These are phyloP conservation scores for Arthrobotrys megalospora DNA, from an alignment of 2,329 filamentous ascomycete genomes.

Conservation along the genomic window DNA sequence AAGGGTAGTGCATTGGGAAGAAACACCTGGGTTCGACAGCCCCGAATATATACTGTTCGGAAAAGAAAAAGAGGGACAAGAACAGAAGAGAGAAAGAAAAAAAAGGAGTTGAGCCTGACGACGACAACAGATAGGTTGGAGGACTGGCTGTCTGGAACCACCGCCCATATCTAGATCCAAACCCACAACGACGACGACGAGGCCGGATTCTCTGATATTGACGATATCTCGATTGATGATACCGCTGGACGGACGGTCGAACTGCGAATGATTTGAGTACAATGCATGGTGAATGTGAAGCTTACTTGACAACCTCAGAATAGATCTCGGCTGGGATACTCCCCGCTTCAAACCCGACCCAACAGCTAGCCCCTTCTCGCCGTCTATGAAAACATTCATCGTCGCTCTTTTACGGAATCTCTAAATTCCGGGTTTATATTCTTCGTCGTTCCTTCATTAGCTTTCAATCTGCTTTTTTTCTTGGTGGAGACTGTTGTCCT, in stretches of 20 bases:
- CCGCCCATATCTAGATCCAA: neutral
- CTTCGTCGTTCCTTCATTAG: constrained; percentile 34
- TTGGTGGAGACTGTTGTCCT: constrained; percentile 49
- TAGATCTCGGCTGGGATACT: constrained; percentile 54
- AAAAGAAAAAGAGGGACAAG: neutral
- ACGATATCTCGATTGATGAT: neutral
- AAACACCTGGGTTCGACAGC: neutral
- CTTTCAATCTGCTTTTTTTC: constrained; percentile 18
- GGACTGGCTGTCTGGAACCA: neutral
- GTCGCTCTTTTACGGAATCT: constrained; percentile 52
- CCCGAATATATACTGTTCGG: neutral
- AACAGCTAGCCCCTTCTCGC: constrained; percentile 8
- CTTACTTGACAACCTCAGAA: constrained; percentile 34
- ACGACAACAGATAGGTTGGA: neutral
- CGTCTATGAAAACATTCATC: constrained; percentile 34
- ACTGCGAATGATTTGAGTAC: neutral
- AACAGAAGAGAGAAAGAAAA: neutral
- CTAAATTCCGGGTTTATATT: constrained; percentile 29
- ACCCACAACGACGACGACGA: neutral
- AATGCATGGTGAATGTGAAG: constrained; percentile 19
- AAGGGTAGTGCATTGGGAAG: neutral
- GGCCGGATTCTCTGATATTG: neutral
- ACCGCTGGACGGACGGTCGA: constrained; percentile 19
- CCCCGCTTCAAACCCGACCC: constrained; percentile 30
- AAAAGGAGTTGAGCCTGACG: neutral